Base-by-base conservation (phyloP, 495 filamentous ascomycete genomes). In the Neurospora hispaniola region DNA sequence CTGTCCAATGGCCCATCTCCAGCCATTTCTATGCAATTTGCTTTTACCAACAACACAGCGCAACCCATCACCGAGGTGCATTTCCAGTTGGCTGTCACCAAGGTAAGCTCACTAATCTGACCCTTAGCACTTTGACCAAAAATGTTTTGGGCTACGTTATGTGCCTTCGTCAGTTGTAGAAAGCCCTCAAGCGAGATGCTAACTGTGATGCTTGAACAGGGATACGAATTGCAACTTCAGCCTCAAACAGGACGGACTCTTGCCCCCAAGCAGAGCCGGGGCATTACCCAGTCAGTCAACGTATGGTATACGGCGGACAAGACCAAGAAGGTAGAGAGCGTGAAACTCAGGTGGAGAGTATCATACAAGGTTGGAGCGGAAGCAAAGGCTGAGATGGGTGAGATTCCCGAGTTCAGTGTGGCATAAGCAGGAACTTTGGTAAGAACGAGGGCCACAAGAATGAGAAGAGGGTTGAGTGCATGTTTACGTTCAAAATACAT, bases 11-110 rank as follows among this genome's bases (percentile, higher is more conserved):
- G 87, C 12, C 88, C 85, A 38, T 84, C 85, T 0, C 54, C 54
- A 38, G 54, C 54, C 14, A 88, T 94, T 73, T 84, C 86, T 16
- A 78, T 97, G 16, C 78, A 84, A 9, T 89, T 94, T 71, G 81
- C 86, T 10, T 97, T 98, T 77, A 94, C 92, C 18, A 98, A 97
- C 77, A 89, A 87, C 70, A 91, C 90, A 4, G 84, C 86, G 35
- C 87, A 91, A 75, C 85, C 87, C 0, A 87, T 99, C 46, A 85
- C 87, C 1, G 93, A 96, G 68, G 83, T 98, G 46, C 93, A 94
- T 68, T 97, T 98, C 78, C 92, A 96, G 80, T 86, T 95, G 71
- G 96, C 96, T 4, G 95, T 97, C 9, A 94, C 94, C 43, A 98
- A 94, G 88, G 96, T 97, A 83, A 76, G 83, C 20, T 20, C 70